Base-by-base conservation (phyloP, 164 flowering plant genomes). In the Taxillus chinensis region DNA sequence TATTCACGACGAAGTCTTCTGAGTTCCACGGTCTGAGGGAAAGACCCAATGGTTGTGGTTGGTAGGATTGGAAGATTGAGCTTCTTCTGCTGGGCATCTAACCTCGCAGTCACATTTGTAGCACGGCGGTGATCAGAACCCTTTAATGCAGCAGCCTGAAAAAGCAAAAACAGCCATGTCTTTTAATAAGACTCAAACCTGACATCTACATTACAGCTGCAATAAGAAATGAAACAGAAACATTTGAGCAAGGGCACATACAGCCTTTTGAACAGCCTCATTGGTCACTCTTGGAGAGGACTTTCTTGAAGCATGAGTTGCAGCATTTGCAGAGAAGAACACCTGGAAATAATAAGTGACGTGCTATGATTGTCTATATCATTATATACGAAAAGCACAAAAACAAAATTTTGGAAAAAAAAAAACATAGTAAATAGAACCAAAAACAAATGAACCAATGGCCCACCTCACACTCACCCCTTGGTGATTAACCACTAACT, bases 1-100 rank as follows among this genome's bases (percentile, higher is more conserved):
- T 75, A 85, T 71, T 87, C 95, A 74, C 90, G 86, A 55, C 91
- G 86, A 14, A 85, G 87, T 68, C 84, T 85, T 62, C 95, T 74
- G 15, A 87, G 85, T 39, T 87, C 91, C 42, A 83, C 45, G 66
- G 95, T 87, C 66, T 87, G 91, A 62, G 91, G 95, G 82, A 87
- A 85, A 37, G 95, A 87, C 0, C 95, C 95, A 79, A 83, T 81
- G 50, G 87, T 83, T 59, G 90, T 85, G 64, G 90, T 85, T 45
- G 90, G 90, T 12, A 85, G 82, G 45, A 85, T 62, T 9, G 90
- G 87, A 64, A 85, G 86, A 70, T 82, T 83, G 14, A 85, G 73
- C 78, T 85, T 82, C 79, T 80, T 85, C 76, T 81, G 86, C 64
- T 83, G 90, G 45, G 81, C 84, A 71, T 83, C 90, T 63, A 87